Conservation (phyloP, 2,329 filamentous ascomycete genomes). For the Annulohypoxylon truncatum region DNA sequence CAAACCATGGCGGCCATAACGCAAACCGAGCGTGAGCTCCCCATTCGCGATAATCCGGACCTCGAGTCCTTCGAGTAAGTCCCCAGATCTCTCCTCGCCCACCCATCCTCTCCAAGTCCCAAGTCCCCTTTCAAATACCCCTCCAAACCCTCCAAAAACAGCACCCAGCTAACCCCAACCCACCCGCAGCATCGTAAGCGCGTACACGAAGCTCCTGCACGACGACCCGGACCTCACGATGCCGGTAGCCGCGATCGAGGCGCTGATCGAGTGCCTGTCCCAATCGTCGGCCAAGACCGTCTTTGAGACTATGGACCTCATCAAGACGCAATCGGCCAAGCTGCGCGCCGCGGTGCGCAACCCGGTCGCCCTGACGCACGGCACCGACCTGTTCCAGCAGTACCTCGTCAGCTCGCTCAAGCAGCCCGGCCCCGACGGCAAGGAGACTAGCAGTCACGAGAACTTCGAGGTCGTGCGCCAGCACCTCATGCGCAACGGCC, state of each 20-base stretch:
- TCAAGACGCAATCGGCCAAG: slow-evolving; percentile 79
- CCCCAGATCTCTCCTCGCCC: neutral
- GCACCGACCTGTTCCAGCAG: slow-evolving; percentile 94
- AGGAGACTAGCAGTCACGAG: slow-evolving; percentile 52
- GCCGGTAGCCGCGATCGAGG: slow-evolving; percentile 93
- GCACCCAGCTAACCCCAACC: slow-evolving; percentile 42
- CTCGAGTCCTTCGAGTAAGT: slow-evolving; percentile 48
- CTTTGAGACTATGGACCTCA: slow-evolving; percentile 90
- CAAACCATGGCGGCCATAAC: slow-evolving; percentile 35
- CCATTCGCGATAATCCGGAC: slow-evolving; percentile 46
- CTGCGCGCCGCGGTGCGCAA: slow-evolving; percentile 86
- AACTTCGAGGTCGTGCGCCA: slow-evolving; percentile 86
- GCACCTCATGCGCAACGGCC: slow-evolving; percentile 86
- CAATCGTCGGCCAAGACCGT: slow-evolving; percentile 85
- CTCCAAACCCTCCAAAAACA: neutral
- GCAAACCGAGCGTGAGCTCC: slow-evolving; percentile 42
- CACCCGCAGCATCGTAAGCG: slow-evolving; percentile 64
- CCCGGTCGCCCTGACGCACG: slow-evolving; percentile 90
- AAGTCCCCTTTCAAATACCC: neutral
- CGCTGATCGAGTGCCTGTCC: slow-evolving; percentile 86
- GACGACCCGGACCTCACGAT: slow-evolving; percentile 89
- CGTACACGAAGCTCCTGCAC: slow-evolving; percentile 65
- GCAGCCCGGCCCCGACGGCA: slow-evolving; percentile 58
- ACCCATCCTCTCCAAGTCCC: too few species aligned
- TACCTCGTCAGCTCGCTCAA: slow-evolving; percentile 84